These are phyloP conservation scores for Kuraishia hungarica DNA, from an alignment of 805 yeast species.

Conservation along the genomic window DNA sequence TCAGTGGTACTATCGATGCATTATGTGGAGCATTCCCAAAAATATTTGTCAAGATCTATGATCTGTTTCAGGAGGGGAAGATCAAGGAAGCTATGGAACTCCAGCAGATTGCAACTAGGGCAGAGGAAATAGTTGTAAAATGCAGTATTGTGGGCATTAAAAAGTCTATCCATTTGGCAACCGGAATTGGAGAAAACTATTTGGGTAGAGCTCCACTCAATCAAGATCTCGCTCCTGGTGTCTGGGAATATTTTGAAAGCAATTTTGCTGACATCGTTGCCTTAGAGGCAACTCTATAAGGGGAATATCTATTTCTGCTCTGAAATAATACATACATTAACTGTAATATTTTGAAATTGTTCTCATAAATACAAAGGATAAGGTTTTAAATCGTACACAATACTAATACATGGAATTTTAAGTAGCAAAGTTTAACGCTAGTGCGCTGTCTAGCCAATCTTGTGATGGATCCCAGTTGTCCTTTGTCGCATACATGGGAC, in stretches of 20 bases:
- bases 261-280: conserved; percentile 6
- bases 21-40: conserved; percentile 45
- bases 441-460: conserved; percentile 3
- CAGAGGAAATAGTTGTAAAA: conserved; percentile 34
- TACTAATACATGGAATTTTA: background rate
- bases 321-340: too few relatives aligned
- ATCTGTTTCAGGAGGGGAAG: conserved; percentile 30
- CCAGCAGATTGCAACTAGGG: conserved; percentile 34
- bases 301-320: background rate
- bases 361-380: background rate
- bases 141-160: conserved; percentile 41
- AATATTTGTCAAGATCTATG: conserved; percentile 31
- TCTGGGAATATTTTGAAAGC: conserved; percentile 17
- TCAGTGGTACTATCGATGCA: conserved; percentile 44
- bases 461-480: background rate
- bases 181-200: conserved; percentile 34
- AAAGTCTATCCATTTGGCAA: conserved; percentile 26
- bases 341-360: too few relatives aligned
- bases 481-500: background rate
- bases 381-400: background rate
- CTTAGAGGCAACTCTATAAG: conserved; percentile 8
- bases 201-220: conserved; percentile 40
- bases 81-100: conserved; percentile 30
- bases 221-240: conserved; percentile 22
- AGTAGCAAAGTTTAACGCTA: background rate